phyloP scores from a whole-genome alignment of 1,284 basidiomycete species.

The Phellopilus nigrolimitatus region DNA sequence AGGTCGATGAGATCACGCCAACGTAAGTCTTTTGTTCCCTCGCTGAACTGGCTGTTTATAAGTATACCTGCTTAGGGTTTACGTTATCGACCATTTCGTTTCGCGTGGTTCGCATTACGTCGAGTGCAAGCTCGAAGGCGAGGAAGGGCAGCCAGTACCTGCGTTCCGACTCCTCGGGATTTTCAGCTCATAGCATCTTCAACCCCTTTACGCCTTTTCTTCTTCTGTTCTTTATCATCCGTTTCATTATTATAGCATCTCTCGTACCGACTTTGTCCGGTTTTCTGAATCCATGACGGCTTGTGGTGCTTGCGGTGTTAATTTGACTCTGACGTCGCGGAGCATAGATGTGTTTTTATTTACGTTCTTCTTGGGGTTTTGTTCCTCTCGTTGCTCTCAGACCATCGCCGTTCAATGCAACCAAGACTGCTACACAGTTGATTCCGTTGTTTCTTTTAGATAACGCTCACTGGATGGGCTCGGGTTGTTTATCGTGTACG shows the following conservation, averaged over 20 bases:
- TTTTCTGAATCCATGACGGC: too few species aligned
- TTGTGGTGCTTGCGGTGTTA: too few species aligned
- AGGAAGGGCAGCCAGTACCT: slow-evolving; percentile 69
- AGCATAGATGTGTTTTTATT: too few species aligned
- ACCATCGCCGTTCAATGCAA: too few species aligned
- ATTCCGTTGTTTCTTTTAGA: too few species aligned
- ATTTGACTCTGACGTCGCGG: too few species aligned
- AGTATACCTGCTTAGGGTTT: slow-evolving; percentile 14
- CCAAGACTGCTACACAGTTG: too few species aligned
- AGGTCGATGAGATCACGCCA: slow-evolving; percentile 44
- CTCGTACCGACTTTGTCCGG: too few species aligned
- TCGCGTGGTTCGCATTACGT: slow-evolving; percentile 78
- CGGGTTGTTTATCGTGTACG: too few species aligned
- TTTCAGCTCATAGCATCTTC: slow-evolving; percentile 54
- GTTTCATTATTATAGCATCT: neutral
- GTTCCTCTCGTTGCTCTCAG: too few species aligned
- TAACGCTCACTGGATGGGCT: too few species aligned
- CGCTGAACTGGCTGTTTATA: slow-evolving; percentile 7
- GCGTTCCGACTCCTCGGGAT: slow-evolving; percentile 85
- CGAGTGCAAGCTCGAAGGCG: slow-evolving; percentile 76
- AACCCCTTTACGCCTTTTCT: neutral
- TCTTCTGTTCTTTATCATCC: neutral
- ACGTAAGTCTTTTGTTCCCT: slow-evolving; percentile 41
- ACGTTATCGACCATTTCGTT: slow-evolving; percentile 77
- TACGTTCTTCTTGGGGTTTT: too few species aligned